phyloP scores from a whole-genome alignment of 2,329 filamentous ascomycete species.

The Zymoseptoria tritici region DNA sequence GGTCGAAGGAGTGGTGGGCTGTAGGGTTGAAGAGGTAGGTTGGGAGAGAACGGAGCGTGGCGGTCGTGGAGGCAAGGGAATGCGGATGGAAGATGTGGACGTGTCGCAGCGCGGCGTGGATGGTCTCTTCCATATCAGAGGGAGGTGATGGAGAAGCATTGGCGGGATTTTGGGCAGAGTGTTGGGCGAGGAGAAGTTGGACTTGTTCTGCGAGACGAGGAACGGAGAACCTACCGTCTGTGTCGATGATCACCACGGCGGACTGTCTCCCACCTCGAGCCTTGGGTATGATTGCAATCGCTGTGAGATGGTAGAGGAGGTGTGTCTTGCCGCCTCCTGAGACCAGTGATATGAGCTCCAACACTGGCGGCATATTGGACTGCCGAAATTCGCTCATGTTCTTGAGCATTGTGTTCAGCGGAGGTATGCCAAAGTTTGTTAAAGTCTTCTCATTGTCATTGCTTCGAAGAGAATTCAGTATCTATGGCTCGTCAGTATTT shows the following conservation, averaged over 20 bases:
- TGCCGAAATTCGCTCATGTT: constrained; percentile 7
- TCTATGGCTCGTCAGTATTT: constrained; percentile 24
- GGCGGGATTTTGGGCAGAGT: not conserved
- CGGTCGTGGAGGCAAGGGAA: constrained; percentile 43
- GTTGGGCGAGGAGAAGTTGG: not conserved
- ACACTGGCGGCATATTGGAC: constrained; percentile 29
- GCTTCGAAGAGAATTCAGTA: constrained; percentile 34
- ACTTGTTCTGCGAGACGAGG: constrained; percentile 36
- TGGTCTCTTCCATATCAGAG: constrained; percentile 14
- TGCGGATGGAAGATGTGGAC: constrained; percentile 53
- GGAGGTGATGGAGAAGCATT: not conserved
- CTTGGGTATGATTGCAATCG: constrained; percentile 44
- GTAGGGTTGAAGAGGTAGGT: constrained; percentile 42
- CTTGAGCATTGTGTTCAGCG: constrained; percentile 38
- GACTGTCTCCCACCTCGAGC: constrained; percentile 40
- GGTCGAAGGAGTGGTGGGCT: constrained; percentile 40
- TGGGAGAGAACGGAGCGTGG: constrained; percentile 42
- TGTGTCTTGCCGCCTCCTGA: constrained; percentile 52
- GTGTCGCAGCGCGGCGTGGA: constrained; percentile 43
- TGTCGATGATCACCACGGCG: constrained; percentile 50
- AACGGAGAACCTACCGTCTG: constrained; percentile 48
- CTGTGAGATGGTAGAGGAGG: constrained; percentile 50
- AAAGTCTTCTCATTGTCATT: constrained; percentile 12
- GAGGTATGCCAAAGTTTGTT: constrained; percentile 36
- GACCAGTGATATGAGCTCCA: constrained; percentile 49